A percentile compares a stretch with the other conserved stretches of the same genome.
Conservation (phyloP, 257 asterid species). For the Fraxinus pennsylvanica region DNA sequence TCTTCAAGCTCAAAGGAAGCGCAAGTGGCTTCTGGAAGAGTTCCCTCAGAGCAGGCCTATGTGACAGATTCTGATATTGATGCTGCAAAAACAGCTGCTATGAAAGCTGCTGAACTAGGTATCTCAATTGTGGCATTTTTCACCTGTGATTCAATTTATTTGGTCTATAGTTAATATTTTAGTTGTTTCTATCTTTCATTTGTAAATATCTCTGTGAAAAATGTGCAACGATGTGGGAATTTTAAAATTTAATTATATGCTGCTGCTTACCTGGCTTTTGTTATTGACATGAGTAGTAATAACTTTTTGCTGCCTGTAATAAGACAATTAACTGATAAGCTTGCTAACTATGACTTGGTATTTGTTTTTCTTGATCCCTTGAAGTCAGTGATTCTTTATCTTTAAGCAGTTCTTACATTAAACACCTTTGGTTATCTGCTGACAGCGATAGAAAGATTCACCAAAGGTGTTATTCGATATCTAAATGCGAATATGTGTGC, state of each 20-base stretch:
- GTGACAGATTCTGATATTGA: conserved; percentile 84
- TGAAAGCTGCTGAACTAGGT: conserved; percentile 98
- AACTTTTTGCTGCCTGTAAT: no score
- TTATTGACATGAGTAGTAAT: no score
- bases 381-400: not conserved
- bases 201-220: not conserved
- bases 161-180: not conserved
- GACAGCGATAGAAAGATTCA: not conserved
- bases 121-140: not conserved
- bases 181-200: not conserved
- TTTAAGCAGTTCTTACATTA: not conserved
- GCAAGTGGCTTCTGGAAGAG: conserved; percentile 22
- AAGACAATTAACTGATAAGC: no score
- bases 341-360: no score
- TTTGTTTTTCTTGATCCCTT: no score
- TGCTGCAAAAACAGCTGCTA: conserved; percentile 93
- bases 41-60: conserved; percentile 52
- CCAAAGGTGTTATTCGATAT: not conserved
- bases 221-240: not conserved
- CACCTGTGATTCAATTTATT: not conserved
- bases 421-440: not conserved
- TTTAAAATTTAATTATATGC: not conserved
- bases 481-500: not conserved
- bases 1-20: no score
- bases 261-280: not conserved